Evolutionary conservation across 208 protist genomes (phyloP), one percentile per base, ranked within the genome.

Genomic region (Wallacemonas sp.): DNA sequence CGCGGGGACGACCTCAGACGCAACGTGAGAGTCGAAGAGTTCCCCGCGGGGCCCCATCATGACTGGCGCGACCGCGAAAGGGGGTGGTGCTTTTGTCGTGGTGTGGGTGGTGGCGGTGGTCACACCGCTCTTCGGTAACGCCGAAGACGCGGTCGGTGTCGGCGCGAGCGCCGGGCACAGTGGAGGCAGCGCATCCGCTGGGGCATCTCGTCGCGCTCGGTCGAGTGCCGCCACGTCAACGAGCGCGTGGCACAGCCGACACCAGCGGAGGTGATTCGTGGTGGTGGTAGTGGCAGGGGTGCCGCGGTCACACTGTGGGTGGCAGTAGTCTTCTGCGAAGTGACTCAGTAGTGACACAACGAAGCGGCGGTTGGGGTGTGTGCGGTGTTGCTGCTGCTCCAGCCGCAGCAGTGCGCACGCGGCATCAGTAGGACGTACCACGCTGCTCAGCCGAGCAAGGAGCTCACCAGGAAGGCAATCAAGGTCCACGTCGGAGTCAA

Each of bases 401-500:
- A 93, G 60, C 21, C 67, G 60, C 19, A 83, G 69, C 58, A 90
- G 77, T 15, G 60, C 60, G 1, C 50, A 36, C 10, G 87, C 82
- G 9, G 91, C 22, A 55, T 87, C 75, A 32, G 63, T 63, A 33
- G 87, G 85, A 0, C 69, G 69, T 32, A 88, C 57, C 19, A 86
- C 71, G 34, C 38, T 58, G 30, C 73, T 76, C 1, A 94, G 70
- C 17, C 74, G 68, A 26, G 71, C 74, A 13, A 90, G 59, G 17
- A 85, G 32, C 17, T 90, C 82, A 13, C 71, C 79, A 9, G 82
- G 73, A 1, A 94, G 37, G 30, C 62, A 84, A 46, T 69, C 78
- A 59, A 94, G 76, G 63, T 90, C 78, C 1, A 94, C 71, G 13
- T 70, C 63, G 26, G 88, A 86, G 22, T 73, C 17, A 44, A 88